These are phyloP conservation scores for Furcasterigmium furcatum DNA, from an alignment of 2,329 filamentous ascomycete species.

Conservation along the genomic window DNA sequence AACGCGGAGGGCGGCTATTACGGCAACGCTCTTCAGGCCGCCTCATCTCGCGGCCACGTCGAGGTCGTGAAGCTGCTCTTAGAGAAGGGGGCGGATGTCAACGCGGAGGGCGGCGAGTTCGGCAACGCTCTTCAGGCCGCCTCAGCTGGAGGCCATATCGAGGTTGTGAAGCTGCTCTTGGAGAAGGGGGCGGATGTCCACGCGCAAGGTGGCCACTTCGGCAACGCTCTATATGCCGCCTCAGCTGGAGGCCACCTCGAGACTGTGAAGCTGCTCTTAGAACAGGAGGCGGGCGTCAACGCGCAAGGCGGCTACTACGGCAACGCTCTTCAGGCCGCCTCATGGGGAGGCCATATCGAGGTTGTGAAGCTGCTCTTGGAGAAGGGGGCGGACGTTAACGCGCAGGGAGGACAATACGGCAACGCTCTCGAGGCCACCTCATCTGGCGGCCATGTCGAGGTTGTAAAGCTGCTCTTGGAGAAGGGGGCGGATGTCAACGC, in stretches of 20 bases:
- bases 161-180: slow-evolving; percentile 2
- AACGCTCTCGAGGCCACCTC: background rate
- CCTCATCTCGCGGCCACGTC: background rate
- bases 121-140: background rate
- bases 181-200: slow-evolving; percentile 2
- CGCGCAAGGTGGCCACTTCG: background rate
- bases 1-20: background rate
- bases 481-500: slow-evolving; percentile 2
- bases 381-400: background rate
- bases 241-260: background rate
- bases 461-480: background rate
- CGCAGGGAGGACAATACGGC: background rate
- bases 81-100: background rate
- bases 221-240: background rate
- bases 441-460: background rate
- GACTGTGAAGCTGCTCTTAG: background rate
- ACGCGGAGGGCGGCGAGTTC: background rate
- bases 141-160: background rate
- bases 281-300: background rate
- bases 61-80: slow-evolving; percentile 1
- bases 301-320: background rate
- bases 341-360: background rate
- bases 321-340: slow-evolving; percentile 1
- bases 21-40: background rate
- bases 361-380: background rate